Percentiles rank a stretch among this genome's conserved stretches.
Evolutionary conservation across 2,329 filamentous ascomycete species (phyloP).

Genomic region (Talaromyces marneffei): DNA sequence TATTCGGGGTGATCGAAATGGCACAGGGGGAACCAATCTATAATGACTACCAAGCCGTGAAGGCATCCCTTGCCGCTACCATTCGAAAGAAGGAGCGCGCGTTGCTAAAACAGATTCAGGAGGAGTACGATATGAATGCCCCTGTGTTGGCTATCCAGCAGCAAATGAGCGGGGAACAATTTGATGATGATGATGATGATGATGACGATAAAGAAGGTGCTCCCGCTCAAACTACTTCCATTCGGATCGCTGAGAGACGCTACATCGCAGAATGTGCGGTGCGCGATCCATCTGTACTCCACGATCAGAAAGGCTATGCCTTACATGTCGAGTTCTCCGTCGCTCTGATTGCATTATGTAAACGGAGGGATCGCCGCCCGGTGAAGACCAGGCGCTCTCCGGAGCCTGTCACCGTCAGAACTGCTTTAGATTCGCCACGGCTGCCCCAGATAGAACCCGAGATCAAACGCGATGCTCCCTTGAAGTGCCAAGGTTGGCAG

Average conservation of each 20-base stretch:
- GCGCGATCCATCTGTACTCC: neutral
- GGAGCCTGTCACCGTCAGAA: neutral
- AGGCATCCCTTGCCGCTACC: neutral
- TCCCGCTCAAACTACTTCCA: neutral
- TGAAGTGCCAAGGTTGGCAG: conserved; percentile 4
- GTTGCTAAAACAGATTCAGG: neutral
- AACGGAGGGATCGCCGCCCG: neutral
- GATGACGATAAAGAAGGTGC: neutral
- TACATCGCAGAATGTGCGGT: neutral
- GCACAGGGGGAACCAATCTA: neutral
- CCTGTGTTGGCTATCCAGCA: conserved; percentile 3
- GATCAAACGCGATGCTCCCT: neutral
- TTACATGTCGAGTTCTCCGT: neutral
- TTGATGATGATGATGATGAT: neutral
- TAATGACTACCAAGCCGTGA: neutral
- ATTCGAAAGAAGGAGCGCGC: neutral
- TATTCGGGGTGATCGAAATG: neutral
- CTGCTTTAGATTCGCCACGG: neutral
- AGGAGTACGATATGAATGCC: conserved; percentile 1
- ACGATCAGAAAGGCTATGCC: neutral
- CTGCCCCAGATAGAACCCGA: neutral
- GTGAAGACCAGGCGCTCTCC: neutral
- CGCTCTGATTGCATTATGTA: conserved; percentile 4
- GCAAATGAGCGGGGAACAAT: conserved; percentile 4
- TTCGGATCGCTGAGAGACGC: conserved; percentile 4